Percentiles rank a stretch among this genome's conserved stretches.
Conservation (phyloP, 2,329 filamentous ascomycete species). For the Fusarium napiforme region DNA sequence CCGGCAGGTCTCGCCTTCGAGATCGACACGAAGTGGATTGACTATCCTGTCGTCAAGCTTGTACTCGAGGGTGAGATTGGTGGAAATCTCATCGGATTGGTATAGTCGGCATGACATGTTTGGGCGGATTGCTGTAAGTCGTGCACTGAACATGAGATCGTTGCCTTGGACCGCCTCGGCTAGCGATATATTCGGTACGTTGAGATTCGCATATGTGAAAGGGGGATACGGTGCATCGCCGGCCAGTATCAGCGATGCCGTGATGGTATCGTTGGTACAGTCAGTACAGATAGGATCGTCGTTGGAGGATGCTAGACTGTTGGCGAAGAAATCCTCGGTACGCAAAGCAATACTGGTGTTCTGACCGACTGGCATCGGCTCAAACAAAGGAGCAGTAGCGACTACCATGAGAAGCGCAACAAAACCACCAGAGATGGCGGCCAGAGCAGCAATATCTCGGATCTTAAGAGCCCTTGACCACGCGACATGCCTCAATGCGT, state of each 20-base stretch:
- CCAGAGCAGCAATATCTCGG: constrained; percentile 43
- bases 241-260: constrained; percentile 50
- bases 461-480: constrained; percentile 43
- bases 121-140: constrained; percentile 48
- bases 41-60: constrained; percentile 21
- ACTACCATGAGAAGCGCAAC: constrained; percentile 47
- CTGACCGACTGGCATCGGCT: constrained; percentile 42
- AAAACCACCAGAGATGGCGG: constrained; percentile 44
- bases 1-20: constrained; percentile 37
- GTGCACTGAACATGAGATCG: constrained; percentile 38
- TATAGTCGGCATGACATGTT: constrained; percentile 44
- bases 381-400: constrained; percentile 49
- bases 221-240: constrained; percentile 50
- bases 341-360: constrained; percentile 40
- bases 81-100: constrained; percentile 34
- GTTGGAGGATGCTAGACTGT: constrained; percentile 37
- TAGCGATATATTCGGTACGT: constrained; percentile 41
- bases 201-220: constrained; percentile 51
- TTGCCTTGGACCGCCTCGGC: constrained; percentile 17
- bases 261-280: constrained; percentile 45
- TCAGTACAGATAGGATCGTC: constrained; percentile 39
- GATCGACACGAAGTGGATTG: constrained; percentile 40
- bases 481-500: constrained; percentile 44
- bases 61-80: constrained; percentile 40
- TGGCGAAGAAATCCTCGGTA: constrained; percentile 47